phyloP scores from a whole-genome alignment of 805 yeast species.

The Sugiyamaella floridensis region DNA sequence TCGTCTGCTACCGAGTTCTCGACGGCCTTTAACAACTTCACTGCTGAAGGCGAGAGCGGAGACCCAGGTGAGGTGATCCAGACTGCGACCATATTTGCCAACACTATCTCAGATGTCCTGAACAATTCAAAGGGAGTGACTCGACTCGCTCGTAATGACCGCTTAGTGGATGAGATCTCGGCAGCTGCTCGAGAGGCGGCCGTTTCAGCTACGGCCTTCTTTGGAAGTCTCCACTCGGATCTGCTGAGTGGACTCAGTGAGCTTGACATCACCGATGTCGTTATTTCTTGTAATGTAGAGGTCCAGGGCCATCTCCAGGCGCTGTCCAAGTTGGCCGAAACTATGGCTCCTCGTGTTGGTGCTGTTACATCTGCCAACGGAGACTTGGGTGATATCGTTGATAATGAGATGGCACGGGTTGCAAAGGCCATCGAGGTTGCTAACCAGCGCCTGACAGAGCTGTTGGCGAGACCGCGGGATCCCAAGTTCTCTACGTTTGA shows the following conservation, averaged over 20 bases:
- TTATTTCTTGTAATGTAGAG: constrained; percentile 65
- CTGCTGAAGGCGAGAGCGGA: constrained; percentile 68
- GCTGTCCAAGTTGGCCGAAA: constrained; percentile 49
- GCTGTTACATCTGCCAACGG: constrained; percentile 22
- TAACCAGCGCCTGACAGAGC: constrained; percentile 46
- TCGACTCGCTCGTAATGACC: constrained; percentile 44
- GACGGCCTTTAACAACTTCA: constrained; percentile 60
- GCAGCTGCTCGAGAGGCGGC: constrained; percentile 50
- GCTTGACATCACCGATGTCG: constrained; percentile 68
- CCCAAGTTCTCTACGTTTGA: constrained; percentile 51
- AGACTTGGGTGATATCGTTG: constrained; percentile 65
- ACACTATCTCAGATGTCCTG: constrained; percentile 55
- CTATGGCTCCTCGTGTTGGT: constrained; percentile 42
- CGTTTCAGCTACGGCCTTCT: constrained; percentile 52
- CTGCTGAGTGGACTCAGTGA: constrained; percentile 43
- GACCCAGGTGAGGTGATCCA: constrained; percentile 54
- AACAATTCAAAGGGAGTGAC: constrained; percentile 64
- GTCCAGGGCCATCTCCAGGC: constrained; percentile 66
- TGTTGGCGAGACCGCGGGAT: constrained; percentile 44
- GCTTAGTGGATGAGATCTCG: constrained; percentile 46
- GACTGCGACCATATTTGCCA: constrained; percentile 55
- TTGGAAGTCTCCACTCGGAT: constrained; percentile 51
- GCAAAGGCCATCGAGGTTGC: constrained; percentile 65
- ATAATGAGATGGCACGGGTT: constrained; percentile 64
- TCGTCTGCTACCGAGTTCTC: constrained; percentile 75